Conservation (phyloP, 2,329 filamentous ascomycete species). For the Colletotrichum tabaci region DNA sequence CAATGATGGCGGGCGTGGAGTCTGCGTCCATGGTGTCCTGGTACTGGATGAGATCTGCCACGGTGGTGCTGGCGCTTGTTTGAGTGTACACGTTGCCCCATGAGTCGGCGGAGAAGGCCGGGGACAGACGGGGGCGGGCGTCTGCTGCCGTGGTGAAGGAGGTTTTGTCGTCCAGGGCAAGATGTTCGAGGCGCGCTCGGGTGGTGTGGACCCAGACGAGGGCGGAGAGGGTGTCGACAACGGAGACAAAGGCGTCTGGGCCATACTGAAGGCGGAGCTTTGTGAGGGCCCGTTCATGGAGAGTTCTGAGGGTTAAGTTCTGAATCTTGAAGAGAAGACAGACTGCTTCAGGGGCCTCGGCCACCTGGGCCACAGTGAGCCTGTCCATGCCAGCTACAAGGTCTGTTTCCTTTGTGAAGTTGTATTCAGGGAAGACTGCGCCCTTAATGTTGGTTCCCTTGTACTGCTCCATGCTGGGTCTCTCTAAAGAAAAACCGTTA, state of each 20-base stretch:
- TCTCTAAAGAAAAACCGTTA: not conserved
- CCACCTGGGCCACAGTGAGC: not conserved
- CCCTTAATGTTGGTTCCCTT: not conserved
- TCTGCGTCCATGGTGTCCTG: not conserved
- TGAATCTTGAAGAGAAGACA: constrained; percentile 7
- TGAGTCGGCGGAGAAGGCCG: not conserved
- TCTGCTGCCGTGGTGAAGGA: constrained; percentile 23
- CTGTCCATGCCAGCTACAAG: not conserved
- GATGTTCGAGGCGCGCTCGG: constrained; percentile 5
- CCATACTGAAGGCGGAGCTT: not conserved
- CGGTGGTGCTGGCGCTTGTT: not conserved
- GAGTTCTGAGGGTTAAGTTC: not conserved
- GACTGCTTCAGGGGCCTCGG: not conserved
- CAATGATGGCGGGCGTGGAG: not conserved
- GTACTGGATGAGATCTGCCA: not conserved
- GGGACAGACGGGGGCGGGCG: constrained; percentile 13
- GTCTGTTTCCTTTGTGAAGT: not conserved
- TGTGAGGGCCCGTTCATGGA: not conserved
- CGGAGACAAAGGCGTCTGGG: constrained; percentile 17
- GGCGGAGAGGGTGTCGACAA: constrained; percentile 13
- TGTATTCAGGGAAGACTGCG: constrained; percentile 8
- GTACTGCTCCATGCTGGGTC: not conserved
- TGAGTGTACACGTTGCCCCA: constrained; percentile 37
- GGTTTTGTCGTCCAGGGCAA: constrained; percentile 9
- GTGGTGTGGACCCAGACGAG: constrained; percentile 33